Base-by-base conservation (phyloP, 2,329 filamentous ascomycete genomes). In the Aspergillus chevalieri region DNA sequence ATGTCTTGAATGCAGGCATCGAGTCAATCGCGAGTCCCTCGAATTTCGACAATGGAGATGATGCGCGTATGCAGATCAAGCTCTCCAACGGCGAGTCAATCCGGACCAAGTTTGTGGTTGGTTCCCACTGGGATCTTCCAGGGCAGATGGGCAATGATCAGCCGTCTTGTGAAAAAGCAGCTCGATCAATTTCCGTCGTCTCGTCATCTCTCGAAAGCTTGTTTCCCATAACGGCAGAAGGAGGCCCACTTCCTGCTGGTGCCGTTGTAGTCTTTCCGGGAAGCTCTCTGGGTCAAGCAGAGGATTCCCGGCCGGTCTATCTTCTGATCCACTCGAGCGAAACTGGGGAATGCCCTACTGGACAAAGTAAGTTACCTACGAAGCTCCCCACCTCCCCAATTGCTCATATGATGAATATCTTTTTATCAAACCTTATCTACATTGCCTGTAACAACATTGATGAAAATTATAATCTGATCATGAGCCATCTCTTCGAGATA, bases 371-470 rank as follows among this genome's bases (percentile, higher is more conserved):
- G 92, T 87, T 50, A 19, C 12, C 22, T 10, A 42, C 52, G 21
- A 49, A 39, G 15, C 34, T 12, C 52, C 52, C 49, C 36, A 46
- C 48, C 21, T 43, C 43, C 39, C 14, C 6, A 47, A 46, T 60
- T 62, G 62, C 67, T 78, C 79, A 78, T 66, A 86, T 90, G 92
- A 96, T 97, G 91, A 95, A 78, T 59, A 72, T 72, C 73, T 80
- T 94, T 10, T 21, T 5, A 41, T 19, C 38, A 41, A 93, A 89
- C 91, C 91, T 97, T 97, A 97, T 96, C 92, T 96, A 97, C 92
- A 96, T 97, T 97, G 90, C 87, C 92, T 91, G 92, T 68, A 95
- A 86, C 74, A 75, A 71, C 79, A 80, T 86, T 95, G 91, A 94
- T 84, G 90, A 93, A 80, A 80, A 78, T 54, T 78, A 78, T 90